Conservation (phyloP, 1,139 yeast genomes). For the Yamadazyma songkhlaensis region DNA sequence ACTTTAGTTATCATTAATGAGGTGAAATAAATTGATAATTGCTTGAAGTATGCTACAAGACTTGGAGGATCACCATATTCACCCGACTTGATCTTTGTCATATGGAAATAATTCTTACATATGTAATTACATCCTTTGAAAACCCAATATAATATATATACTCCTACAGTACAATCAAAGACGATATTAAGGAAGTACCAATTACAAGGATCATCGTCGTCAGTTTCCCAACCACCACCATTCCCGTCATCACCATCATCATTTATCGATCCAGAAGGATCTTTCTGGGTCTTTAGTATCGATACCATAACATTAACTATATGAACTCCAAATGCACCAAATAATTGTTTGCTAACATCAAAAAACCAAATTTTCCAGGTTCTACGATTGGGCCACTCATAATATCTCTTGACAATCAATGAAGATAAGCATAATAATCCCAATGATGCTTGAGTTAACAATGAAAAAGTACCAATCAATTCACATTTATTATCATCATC, state of each 20-base stretch:
- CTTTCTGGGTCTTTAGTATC: slow-evolving; percentile 40
- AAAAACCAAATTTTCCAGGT: slow-evolving; percentile 88
- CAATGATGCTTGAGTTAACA: slow-evolving; percentile 60
- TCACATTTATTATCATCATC: slow-evolving; percentile 46
- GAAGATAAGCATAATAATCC: slow-evolving; percentile 77
- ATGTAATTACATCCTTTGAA: slow-evolving; percentile 45
- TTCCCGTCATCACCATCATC: slow-evolving; percentile 4
- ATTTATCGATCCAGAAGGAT: background rate
- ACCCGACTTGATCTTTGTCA: slow-evolving; percentile 70
- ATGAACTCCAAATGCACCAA: slow-evolving; percentile 86
- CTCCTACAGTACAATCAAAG: slow-evolving; percentile 94
- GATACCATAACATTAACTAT: slow-evolving; percentile 73
- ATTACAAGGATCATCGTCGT: slow-evolving; percentile 62
- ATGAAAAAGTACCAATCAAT: slow-evolving; percentile 68
- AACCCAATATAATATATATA: slow-evolving; percentile 68
- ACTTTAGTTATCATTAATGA: slow-evolving; percentile 64
- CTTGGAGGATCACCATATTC: slow-evolving; percentile 74
- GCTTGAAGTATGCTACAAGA: slow-evolving; percentile 65
- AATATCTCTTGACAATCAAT: slow-evolving; percentile 68
- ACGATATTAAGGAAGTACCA: slow-evolving; percentile 90
- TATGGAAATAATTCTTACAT: slow-evolving; percentile 27
- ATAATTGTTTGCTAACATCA: slow-evolving; percentile 85
- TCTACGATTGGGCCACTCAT: slow-evolving; percentile 75
- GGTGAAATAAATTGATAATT: slow-evolving; percentile 63
- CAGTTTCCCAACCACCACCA: slow-evolving; percentile 11